A percentile compares a stretch with the other conserved stretches of the same genome.
Evolutionary conservation across 2,329 filamentous ascomycete species (phyloP).

Genomic region (Fusarium azukiicola): DNA sequence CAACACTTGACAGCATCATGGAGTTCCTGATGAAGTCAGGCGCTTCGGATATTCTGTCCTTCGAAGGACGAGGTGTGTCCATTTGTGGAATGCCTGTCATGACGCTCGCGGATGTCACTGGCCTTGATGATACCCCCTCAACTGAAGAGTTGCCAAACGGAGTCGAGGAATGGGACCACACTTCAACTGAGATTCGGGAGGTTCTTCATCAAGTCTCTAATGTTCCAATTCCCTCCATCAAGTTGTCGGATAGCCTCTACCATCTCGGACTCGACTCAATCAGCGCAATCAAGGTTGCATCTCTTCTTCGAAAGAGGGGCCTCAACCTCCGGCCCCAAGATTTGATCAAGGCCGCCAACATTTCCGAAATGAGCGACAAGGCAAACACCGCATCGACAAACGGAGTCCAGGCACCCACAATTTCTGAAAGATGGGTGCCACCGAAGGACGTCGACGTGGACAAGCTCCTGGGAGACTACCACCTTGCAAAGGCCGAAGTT

Average conservation of each 20-base stretch:
- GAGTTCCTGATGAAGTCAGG: slow-evolving; percentile 73
- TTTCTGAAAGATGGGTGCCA: slow-evolving; percentile 49
- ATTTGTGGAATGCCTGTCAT: slow-evolving; percentile 81
- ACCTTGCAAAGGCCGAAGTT: slow-evolving; percentile 69
- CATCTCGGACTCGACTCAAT: slow-evolving; percentile 96
- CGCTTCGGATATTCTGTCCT: slow-evolving; percentile 74
- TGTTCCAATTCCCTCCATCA: slow-evolving; percentile 78
- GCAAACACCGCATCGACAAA: slow-evolving; percentile 14
- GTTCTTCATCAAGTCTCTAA: slow-evolving; percentile 80
- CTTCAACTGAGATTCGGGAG: slow-evolving; percentile 66
- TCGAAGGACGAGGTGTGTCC: slow-evolving; percentile 74
- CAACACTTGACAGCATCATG: slow-evolving; percentile 80
- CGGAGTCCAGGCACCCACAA: neutral
- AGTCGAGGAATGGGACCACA: slow-evolving; percentile 58
- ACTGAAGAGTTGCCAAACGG: neutral
- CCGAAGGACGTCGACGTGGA: slow-evolving; percentile 64
- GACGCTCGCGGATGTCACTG: slow-evolving; percentile 16
- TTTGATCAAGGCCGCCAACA: slow-evolving; percentile 83
- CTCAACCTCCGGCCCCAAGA: slow-evolving; percentile 85
- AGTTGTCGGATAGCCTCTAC: slow-evolving; percentile 84
- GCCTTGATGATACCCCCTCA: slow-evolving; percentile 9
- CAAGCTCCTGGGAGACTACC: slow-evolving; percentile 62
- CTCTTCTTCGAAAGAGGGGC: slow-evolving; percentile 82
- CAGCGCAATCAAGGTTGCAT: slow-evolving; percentile 91
- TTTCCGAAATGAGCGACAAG: slow-evolving; percentile 79